Evolutionary conservation across 805 yeast genomes (phyloP).

Genomic region (Saturnispora silvae): DNA sequence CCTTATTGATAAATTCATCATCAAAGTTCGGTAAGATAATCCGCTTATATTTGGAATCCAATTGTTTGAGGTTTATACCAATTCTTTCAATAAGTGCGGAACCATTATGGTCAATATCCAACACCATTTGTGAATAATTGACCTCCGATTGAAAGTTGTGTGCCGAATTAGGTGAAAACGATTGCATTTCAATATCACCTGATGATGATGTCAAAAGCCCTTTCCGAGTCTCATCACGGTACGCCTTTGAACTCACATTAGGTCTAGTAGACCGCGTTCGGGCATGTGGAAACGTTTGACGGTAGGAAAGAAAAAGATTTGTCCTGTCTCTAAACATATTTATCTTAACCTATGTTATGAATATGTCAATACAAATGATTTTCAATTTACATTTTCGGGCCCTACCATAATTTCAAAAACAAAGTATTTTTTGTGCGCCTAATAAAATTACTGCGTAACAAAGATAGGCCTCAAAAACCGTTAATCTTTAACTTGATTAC

Average conservation of each 20-base stretch:
- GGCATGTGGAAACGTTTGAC: conserved; percentile 79
- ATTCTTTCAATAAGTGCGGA: conserved; percentile 27
- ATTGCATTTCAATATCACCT: conserved; percentile 9
- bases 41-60: conserved; percentile 66
- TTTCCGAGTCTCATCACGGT: no score
- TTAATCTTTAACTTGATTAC: no score
- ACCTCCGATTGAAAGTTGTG: not conserved
- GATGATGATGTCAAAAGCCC: no score
- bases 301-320: conserved; percentile 77
- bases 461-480: no score
- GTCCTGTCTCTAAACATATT: conserved; percentile 96
- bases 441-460: no score
- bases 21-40: conserved; percentile 80
- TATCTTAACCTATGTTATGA: no score
- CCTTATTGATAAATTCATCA: conserved; percentile 68
- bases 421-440: no score
- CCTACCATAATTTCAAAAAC: no score
- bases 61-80: conserved; percentile 41
- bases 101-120: conserved; percentile 11
- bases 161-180: not conserved
- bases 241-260: not conserved
- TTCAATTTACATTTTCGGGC: no score
- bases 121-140: conserved; percentile 8
- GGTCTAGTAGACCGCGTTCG: conserved; percentile 27
- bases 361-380: no score